These are phyloP conservation scores for Penicillium pancosmium DNA, from an alignment of 495 filamentous ascomycete genomes.

Conservation along the genomic window DNA sequence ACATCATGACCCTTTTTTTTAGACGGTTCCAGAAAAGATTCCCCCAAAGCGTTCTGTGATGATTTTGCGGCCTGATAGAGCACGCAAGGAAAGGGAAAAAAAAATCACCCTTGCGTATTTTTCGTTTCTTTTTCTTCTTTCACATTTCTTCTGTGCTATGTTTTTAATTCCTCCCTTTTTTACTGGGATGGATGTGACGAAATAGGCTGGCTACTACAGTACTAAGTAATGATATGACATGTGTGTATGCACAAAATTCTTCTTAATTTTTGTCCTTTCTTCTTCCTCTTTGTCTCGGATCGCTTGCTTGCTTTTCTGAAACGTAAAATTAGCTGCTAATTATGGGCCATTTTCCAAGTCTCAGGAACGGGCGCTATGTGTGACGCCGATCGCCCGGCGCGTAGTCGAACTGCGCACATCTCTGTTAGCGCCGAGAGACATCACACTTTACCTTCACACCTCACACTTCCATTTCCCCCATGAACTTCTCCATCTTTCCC, in stretches of 20 bases:
- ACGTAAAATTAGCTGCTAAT: conserved; percentile 25
- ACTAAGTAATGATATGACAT: conserved; percentile 12
- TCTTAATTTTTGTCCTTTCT: background rate
- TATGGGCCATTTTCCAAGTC: conserved; percentile 25
- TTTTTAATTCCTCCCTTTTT: conserved; percentile 15
- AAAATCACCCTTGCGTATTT: conserved; percentile 19
- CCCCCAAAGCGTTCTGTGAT: conserved; percentile 38
- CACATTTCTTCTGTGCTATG: conserved; percentile 11
- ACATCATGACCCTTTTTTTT: conserved; percentile 36
- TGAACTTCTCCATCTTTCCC: background rate
- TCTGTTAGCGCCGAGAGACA: conserved; percentile 31
- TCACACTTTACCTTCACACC: conserved; percentile 28
- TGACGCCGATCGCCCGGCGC: conserved; percentile 30
- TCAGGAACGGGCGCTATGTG: conserved; percentile 10
- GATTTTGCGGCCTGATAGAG: conserved; percentile 34
- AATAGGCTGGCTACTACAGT: conserved; percentile 17
- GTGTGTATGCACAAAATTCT: conserved; percentile 2
- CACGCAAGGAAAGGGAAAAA: conserved; percentile 16
- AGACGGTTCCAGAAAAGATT: conserved; percentile 47
- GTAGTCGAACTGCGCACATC: conserved; percentile 14
- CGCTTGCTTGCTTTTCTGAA: conserved; percentile 2
- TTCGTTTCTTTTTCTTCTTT: conserved; percentile 8
- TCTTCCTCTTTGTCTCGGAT: conserved; percentile 3
- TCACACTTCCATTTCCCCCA: conserved; percentile 1
- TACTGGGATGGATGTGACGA: conserved; percentile 31